Base-by-base conservation (phyloP, 768 basidiomycete genomes). In the Mrakia blollopis region DNA sequence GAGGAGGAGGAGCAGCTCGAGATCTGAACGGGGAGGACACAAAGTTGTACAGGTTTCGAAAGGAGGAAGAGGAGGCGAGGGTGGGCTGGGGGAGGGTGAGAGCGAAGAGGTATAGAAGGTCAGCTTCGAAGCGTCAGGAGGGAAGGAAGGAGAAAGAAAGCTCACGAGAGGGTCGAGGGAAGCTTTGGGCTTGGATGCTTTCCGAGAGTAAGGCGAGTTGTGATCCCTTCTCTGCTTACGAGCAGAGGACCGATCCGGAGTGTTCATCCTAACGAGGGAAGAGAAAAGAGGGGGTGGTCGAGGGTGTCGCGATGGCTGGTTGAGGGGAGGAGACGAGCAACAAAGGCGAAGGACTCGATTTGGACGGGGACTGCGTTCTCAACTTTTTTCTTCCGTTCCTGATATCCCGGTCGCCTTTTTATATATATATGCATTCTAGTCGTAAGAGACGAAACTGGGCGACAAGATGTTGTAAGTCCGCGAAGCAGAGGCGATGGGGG, bases 21-120 rank as follows among this genome's bases (percentile, higher is more conserved):
- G 76, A 65, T 11, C 76, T 60, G 50, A 77, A 77, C 0, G 76
- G 76, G 0, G 76, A 77, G 5, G 76, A 77, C 30, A 77, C 71
- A 32, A 77, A 37, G 72, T 77, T 77, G 76, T 73, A 77, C n/a
- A 77, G 72, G 47, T 72, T 65, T 44, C 76, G 72, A 37, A 77
- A 73, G 35, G 76, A 77, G 11, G 76, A 77, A 21, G 72, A 72
- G 8, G 70, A 71, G 8, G 76, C 28, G n/a, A 77, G 35, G 50
- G 76, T 61, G 37, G 70, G 32, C 76, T 77, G 52, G 3, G 60
- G 3, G 16, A 16, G 2, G n/a, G 21, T 18, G 18, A 30, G 30
- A 30, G 14, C 18, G 25, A 16, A n/a, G 4, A 14, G 37, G 6
- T 32, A 65, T 18, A 6, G 32, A 13, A 52, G 25, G 50, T 25